Percentiles rank a stretch among this genome's conserved stretches.
Conservation (phyloP, 2,329 filamentous ascomycete species). For the Sporothrix brasiliensis region DNA sequence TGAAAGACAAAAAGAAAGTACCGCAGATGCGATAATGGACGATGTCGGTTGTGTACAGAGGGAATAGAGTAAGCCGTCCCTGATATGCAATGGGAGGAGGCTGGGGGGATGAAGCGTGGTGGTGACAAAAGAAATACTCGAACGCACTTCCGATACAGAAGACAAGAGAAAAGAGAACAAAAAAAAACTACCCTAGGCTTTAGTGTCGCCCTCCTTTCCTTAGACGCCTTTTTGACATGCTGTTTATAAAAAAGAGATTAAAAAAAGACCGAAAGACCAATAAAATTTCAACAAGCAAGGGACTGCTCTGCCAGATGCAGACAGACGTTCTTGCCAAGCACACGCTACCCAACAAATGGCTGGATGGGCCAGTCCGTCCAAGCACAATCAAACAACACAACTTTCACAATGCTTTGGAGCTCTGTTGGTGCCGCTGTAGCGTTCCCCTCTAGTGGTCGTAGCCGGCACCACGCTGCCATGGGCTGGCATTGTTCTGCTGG, state of each 20-base stretch:
- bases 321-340: neutral
- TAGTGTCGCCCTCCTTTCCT: constrained; percentile 25
- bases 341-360: constrained; percentile 2
- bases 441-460: constrained; percentile 47
- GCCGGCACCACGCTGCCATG: constrained; percentile 60
- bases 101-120: neutral
- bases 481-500: constrained; percentile 44
- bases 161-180: constrained; percentile 12
- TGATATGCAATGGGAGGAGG: neutral
- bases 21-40: constrained; percentile 16
- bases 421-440: neutral
- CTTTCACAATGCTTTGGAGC: neutral
- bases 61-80: neutral
- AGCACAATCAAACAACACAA: neutral
- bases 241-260: neutral
- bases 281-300: neutral
- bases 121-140: constrained; percentile 8
- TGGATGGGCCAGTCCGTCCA: neutral
- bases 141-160: neutral
- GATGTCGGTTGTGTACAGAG: neutral
- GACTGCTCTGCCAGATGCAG: neutral
- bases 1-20: constrained; percentile 25
- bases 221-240: constrained; percentile 27
- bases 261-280: neutral
- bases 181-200: constrained; percentile 26